These are phyloP conservation scores for Apodospora peruviana DNA, from an alignment of 495 filamentous ascomycete species.

Conservation along the genomic window DNA sequence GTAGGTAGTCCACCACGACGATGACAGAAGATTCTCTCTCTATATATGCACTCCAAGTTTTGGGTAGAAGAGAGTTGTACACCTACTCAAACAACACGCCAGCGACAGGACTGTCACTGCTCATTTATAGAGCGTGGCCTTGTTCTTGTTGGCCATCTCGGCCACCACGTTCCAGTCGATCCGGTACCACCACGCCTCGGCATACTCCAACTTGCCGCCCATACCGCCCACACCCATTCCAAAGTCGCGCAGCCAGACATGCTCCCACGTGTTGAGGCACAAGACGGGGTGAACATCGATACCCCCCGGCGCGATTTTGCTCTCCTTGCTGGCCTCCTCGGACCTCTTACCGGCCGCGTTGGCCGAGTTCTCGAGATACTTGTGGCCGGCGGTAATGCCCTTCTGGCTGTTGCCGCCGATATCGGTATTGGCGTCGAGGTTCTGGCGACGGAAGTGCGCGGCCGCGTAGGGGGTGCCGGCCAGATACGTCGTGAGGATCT, in stretches of 20 bases:
- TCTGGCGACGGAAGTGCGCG: constrained; percentile 76
- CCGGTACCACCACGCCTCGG: constrained; percentile 77
- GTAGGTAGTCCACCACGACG: too few species aligned
- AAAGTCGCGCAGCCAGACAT: constrained; percentile 83
- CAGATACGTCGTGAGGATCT: constrained; percentile 83
- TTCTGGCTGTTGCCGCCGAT: constrained; percentile 24
- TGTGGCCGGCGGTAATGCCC: constrained; percentile 30
- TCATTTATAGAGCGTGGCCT: too few species aligned
- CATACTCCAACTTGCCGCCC: constrained; percentile 67
- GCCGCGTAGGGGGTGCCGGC: constrained; percentile 83
- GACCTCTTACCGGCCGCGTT: constrained; percentile 44
- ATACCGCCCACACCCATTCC: constrained; percentile 45
- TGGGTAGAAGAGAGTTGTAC: too few species aligned
- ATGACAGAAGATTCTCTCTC: too few species aligned
- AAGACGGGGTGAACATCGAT: constrained; percentile 67
- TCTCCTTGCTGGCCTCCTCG: constrained; percentile 27
- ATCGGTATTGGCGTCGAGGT: constrained; percentile 70
- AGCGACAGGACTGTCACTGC: too few species aligned
- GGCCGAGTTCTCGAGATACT: constrained; percentile 27
- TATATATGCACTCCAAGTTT: too few species aligned
- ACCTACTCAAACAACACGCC: too few species aligned
- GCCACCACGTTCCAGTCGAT: constrained; percentile 82
- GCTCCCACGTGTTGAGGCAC: constrained; percentile 95
- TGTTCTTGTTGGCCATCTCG: constrained; percentile 17
- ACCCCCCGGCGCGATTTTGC: constrained; percentile 57